Conservation (phyloP, 768 basidiomycete species). For the Neoboletus magnificus region DNA sequence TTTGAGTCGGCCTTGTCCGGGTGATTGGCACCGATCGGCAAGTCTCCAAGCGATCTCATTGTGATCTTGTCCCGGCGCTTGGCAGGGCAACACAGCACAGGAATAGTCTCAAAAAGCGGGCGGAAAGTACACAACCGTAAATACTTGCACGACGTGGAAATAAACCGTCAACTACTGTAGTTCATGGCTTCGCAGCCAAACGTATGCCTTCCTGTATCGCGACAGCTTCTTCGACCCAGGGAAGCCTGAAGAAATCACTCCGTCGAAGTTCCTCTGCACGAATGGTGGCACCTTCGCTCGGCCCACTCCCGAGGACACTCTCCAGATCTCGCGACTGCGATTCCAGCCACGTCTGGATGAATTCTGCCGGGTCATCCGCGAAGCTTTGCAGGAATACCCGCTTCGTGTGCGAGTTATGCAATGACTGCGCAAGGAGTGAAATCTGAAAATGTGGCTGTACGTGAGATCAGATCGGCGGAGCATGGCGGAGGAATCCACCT, state of each 20-base stretch:
- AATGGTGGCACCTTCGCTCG: constrained; percentile 72
- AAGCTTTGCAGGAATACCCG: constrained; percentile 83
- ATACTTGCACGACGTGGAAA: neutral
- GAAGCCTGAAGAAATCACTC: constrained; percentile 87
- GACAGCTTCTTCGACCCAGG: constrained; percentile 90
- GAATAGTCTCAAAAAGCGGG: neutral
- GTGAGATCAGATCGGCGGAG: constrained; percentile 17
- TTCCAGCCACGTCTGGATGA: constrained; percentile 88
- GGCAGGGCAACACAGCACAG: neutral
- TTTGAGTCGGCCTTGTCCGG: constrained; percentile 15
- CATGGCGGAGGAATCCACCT: constrained; percentile 46
- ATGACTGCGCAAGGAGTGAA: constrained; percentile 75
- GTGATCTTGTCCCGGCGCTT: neutral
- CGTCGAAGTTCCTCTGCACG: constrained; percentile 85
- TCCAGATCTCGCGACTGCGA: constrained; percentile 92
- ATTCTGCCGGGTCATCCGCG: constrained; percentile 69
- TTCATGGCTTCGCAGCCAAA: constrained; percentile 49
- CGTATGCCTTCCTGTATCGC: constrained; percentile 81
- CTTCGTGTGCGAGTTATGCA: constrained; percentile 85
- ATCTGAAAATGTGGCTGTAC: constrained; percentile 47
- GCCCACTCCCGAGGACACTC: constrained; percentile 83
- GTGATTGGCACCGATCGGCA: constrained; percentile 1
- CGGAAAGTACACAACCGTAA: constrained; percentile 2
- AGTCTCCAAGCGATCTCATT: neutral
- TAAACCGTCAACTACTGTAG: neutral